Percentiles rank a stretch among this genome's conserved stretches.
phyloP scores from a whole-genome alignment of 371 early-diverging fungal genomes.

The Mucor plumbeus region DNA sequence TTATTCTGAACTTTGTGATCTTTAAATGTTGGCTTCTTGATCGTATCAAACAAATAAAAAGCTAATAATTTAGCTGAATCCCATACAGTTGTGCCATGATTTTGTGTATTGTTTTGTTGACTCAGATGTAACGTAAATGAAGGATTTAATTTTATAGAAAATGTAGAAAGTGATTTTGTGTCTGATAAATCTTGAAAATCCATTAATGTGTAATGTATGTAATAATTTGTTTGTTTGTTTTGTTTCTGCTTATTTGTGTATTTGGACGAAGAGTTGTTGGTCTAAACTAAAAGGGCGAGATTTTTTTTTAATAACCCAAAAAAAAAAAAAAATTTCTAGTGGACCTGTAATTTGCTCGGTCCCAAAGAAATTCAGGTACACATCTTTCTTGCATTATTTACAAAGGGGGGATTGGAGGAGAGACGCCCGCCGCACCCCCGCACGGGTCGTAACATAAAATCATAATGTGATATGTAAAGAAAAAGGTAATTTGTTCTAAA shows the following conservation, averaged over 20 bases:
- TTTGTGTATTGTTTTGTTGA: conserved; percentile 42
- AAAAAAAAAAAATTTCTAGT: not conserved
- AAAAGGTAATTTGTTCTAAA: not conserved
- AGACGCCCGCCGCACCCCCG: too few species aligned
- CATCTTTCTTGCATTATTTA: not conserved
- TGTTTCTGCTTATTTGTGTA: not conserved
- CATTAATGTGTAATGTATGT: not conserved
- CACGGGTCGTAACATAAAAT: too few species aligned
- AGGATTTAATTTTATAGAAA: conserved; percentile 29
- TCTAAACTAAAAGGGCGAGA: not conserved
- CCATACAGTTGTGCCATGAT: conserved; percentile 52
- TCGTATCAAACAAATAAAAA: conserved; percentile 35
- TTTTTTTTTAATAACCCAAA: not conserved
- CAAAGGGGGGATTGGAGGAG: too few species aligned
- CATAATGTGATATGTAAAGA: not conserved
- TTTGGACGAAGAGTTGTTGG: too few species aligned
- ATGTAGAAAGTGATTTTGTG: conserved; percentile 37
- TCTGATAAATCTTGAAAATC: conserved; percentile 21
- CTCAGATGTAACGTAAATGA: conserved; percentile 27
- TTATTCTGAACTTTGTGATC: conserved; percentile 19
- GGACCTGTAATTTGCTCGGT: conserved; percentile 10
- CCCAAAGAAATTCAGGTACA: conserved; percentile 7
- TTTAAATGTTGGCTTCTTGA: conserved; percentile 31
- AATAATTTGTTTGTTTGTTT: not conserved
- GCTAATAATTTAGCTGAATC: conserved; percentile 41